Conservation (phyloP, 1,139 yeast genomes). For the Blastobotrys raffinosifermentans region DNA sequence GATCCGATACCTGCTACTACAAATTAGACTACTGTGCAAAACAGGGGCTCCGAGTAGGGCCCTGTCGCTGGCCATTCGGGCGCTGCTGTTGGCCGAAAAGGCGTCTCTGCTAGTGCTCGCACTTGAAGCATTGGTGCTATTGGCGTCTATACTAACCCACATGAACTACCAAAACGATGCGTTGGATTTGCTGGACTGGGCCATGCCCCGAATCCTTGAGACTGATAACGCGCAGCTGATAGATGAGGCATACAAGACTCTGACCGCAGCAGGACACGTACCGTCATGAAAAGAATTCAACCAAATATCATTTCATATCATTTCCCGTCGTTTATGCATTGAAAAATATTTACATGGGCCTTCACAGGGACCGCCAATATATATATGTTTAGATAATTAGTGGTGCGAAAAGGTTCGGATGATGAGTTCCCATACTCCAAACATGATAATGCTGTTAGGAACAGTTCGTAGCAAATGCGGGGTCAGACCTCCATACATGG, state of each 20-base stretch:
- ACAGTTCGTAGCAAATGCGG: slow-evolving; percentile 96
- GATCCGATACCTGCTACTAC: slow-evolving; percentile 20
- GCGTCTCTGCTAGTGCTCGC: slow-evolving; percentile 19
- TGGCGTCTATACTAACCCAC: slow-evolving; percentile 20
- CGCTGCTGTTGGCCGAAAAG: slow-evolving; percentile 21
- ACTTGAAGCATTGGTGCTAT: slow-evolving; percentile 23
- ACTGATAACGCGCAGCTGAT: slow-evolving; percentile 17
- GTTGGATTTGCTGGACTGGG: slow-evolving; percentile 20
- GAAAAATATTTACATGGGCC: not conserved
- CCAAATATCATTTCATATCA: slow-evolving; percentile 1
- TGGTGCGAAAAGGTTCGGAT: slow-evolving; percentile 44
- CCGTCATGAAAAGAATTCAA: not conserved
- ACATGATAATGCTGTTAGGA: slow-evolving; percentile 97
- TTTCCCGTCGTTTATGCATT: slow-evolving; percentile 1
- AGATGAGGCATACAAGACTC: slow-evolving; percentile 21
- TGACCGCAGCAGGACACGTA: slow-evolving; percentile 12
- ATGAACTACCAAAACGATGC: slow-evolving; percentile 21
- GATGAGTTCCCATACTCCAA: slow-evolving; percentile 97
- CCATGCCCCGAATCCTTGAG: slow-evolving; percentile 27
- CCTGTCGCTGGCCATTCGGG: slow-evolving; percentile 18
- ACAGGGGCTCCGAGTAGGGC: slow-evolving; percentile 22
- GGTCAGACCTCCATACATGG: slow-evolving; percentile 96
- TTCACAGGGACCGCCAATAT: not conserved
- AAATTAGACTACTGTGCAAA: slow-evolving; percentile 18
- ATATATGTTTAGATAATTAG: slow-evolving; percentile 1